Conservation (phyloP, 228 moss, liverwort and hornwort genomes). For the Sphagnum fallax region DNA sequence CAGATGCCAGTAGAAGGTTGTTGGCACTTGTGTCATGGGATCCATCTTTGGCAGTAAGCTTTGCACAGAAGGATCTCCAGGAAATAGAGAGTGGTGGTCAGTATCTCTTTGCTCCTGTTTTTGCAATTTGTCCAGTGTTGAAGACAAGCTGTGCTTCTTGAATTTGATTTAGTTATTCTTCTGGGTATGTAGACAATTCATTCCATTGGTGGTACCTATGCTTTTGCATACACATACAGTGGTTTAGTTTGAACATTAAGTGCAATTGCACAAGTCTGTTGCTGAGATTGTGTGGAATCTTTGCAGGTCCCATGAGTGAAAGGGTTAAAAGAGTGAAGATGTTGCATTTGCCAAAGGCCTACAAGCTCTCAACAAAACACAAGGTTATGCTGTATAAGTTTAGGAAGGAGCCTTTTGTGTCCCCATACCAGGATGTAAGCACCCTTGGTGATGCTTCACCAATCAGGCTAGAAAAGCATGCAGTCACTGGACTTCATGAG, state of each 20-base stretch:
- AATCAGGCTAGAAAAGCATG: slow-evolving; percentile 40
- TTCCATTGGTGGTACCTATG: not conserved
- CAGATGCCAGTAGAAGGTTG: slow-evolving; percentile 19
- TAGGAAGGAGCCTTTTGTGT: not conserved
- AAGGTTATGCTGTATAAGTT: not conserved
- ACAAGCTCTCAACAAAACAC: not conserved
- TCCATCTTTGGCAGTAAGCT: slow-evolving; percentile 36
- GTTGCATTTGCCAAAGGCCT: not conserved
- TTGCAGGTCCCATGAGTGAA: not conserved
- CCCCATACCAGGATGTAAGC: not conserved
- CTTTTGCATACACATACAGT: not conserved
- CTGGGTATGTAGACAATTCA: too few relatives aligned
- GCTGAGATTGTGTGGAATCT: not conserved
- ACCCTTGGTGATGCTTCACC: slow-evolving; percentile 8
- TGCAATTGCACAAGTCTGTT: not conserved
- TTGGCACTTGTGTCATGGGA: slow-evolving; percentile 27
- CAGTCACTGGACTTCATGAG: slow-evolving; percentile 53
- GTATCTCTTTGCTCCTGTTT: not conserved
- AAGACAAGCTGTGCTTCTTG: not conserved
- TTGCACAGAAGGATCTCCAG: slow-evolving; percentile 33
- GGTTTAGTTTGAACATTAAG: not conserved
- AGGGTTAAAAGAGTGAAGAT: not conserved
- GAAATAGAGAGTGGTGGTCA: not conserved
- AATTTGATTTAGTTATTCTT: too few relatives aligned
- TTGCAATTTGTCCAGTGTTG: not conserved